Evolutionary conservation across 108 stramenopile genomes (phyloP), one percentile per base, ranked within the genome.

Genomic region (Discostella pseudostelligera): DNA sequence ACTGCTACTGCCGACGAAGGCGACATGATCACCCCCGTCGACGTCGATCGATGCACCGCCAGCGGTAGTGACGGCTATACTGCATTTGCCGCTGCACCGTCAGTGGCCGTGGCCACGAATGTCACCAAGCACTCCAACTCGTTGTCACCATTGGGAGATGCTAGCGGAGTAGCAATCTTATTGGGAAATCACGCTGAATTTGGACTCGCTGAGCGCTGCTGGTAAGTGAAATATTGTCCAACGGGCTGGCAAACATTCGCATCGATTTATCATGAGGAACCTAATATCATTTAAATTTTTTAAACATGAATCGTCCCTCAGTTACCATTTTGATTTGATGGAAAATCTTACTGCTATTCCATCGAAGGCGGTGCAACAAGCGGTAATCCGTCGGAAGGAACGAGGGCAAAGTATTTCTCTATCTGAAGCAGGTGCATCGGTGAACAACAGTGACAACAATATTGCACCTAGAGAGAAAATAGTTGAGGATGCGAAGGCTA

Each of bases 261-360:
- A n/a, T n/a, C n/a, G n/a, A n/a, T n/a, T n/a, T n/a, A n/a, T n/a
- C n/a, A n/a, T n/a, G n/a, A n/a, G n/a, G n/a, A n/a, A n/a, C n/a
- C n/a, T n/a, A n/a, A n/a, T n/a, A n/a, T n/a, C n/a, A n/a, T n/a
- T n/a, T n/a, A n/a, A n/a, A n/a, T n/a, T n/a, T n/a, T n/a, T n/a
- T n/a, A n/a, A n/a, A n/a, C n/a, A n/a, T n/a, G n/a, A n/a, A n/a
- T n/a, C n/a, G n/a, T n/a, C n/a, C n/a, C n/a, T 26, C 51, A 76
- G 82, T 40, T 92, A 92, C 56, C 91, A 92, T 68, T 89, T 89
- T 64, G 88, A 92, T 75, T 64, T 92, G 36, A 79, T 84, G 11
- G 84, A 85, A 55, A 70, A 80, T 12, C 48, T 84, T 39, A 74
- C 69, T 17, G 49, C 51, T 8, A 39, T 67, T 10, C 60, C 68